A percentile compares a stretch with the other conserved stretches of the same genome.
These are phyloP conservation scores for Cryomyces antarcticus DNA, from an alignment of 495 filamentous ascomycete species.

Conservation along the genomic window DNA sequence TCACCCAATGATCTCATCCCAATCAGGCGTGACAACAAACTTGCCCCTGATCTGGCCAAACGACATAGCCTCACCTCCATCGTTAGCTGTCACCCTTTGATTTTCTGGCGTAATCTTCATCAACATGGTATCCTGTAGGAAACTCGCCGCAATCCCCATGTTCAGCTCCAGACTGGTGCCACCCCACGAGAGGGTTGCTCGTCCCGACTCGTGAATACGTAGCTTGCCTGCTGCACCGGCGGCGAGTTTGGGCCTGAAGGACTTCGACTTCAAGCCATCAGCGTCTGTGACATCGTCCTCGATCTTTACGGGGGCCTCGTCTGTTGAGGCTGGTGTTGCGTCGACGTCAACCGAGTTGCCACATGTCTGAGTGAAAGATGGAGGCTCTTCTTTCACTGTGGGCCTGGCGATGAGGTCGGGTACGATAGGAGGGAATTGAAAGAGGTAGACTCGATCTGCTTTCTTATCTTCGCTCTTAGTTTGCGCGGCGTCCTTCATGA, in stretches of 20 bases:
- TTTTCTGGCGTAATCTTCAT: conserved; percentile 13
- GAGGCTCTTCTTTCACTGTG: conserved; percentile 18
- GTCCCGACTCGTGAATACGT: conserved; percentile 36
- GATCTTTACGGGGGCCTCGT: background rate
- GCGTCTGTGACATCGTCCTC: background rate
- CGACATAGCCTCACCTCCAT: conserved; percentile 23
- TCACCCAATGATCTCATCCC: conserved; percentile 17
- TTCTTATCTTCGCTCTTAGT: conserved; percentile 11
- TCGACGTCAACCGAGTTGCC: conserved; percentile 4
- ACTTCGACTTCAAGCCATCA: background rate
- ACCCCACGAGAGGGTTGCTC: conserved; percentile 39
- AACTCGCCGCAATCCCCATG: conserved; percentile 10
- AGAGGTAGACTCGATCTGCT: conserved; percentile 37
- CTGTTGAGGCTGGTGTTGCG: background rate
- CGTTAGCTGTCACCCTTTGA: background rate
- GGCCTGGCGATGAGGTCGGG: conserved; percentile 24
- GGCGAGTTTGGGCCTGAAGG: conserved; percentile 7
- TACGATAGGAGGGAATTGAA: conserved; percentile 42
- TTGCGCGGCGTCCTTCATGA: conserved; percentile 16
- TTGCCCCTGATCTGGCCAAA: conserved; percentile 39
- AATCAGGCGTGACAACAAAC: conserved; percentile 34
- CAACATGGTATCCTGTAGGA: conserved; percentile 15
- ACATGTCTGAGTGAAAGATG: background rate
- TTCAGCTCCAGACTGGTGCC: conserved; percentile 27
- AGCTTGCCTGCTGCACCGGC: conserved; percentile 36